Conservation (phyloP, 768 basidiomycete genomes). For the Rhodosporidiobolus odoratus region DNA sequence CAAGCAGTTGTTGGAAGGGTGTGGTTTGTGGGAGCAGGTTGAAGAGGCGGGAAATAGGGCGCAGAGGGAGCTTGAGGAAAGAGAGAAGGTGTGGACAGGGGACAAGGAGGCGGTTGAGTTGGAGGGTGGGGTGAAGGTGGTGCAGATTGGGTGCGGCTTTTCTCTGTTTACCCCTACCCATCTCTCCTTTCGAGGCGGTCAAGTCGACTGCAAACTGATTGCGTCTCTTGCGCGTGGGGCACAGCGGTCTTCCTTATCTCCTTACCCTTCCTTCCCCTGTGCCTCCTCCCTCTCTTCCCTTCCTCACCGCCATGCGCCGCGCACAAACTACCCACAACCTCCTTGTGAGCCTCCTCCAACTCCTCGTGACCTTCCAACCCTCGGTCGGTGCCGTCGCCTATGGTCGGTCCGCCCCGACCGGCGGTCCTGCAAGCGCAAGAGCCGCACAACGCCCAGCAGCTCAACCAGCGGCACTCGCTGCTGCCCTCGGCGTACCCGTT, state of each 20-base stretch:
- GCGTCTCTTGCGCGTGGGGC: too few species aligned
- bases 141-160: slow-evolving; percentile 22
- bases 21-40: slow-evolving; percentile 10
- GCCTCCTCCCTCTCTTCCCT: not conserved
- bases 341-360: slow-evolving; percentile 33
- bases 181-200: not conserved
- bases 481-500: not conserved
- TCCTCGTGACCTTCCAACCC: slow-evolving; percentile 31
- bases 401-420: slow-evolving; percentile 11
- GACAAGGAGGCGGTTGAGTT: not conserved
- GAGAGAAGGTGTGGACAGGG: not conserved
- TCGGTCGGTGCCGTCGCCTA: slow-evolving; percentile 13
- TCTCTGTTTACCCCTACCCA: not conserved
- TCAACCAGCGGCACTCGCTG: not conserved
- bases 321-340: slow-evolving; percentile 15
- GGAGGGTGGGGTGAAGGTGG: slow-evolving; percentile 6
- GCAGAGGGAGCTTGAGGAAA: not conserved
- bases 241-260: slow-evolving; percentile 31
- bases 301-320: slow-evolving; percentile 8
- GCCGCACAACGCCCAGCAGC: not conserved
- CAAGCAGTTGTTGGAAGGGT: slow-evolving; percentile 6
- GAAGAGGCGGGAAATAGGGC: not conserved
- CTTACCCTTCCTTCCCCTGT: slow-evolving; percentile 12
- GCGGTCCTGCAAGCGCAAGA: not conserved
- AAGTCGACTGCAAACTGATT: not conserved